Conservation (phyloP, 441 rosid species). For the Gossypium aridum region DNA sequence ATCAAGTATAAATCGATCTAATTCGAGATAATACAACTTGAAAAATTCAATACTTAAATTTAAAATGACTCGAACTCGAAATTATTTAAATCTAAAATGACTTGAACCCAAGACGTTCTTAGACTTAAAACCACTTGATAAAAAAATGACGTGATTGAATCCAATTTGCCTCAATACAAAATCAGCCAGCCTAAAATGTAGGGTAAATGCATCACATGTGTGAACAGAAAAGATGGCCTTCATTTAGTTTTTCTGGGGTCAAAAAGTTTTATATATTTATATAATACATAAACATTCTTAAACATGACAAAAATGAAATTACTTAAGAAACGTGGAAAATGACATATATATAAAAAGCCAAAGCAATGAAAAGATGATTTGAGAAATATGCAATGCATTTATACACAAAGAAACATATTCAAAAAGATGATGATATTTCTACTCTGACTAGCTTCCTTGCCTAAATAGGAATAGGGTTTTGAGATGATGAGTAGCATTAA, state of each 20-base stretch:
- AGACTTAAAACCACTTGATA: no score
- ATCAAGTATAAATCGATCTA: no score
- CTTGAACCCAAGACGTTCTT: fast-evolving
- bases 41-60: no score
- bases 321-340: neutral
- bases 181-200: no score
- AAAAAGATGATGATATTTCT: neutral
- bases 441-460: neutral
- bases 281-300: neutral
- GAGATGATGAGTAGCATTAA: no score
- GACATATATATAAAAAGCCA: neutral
- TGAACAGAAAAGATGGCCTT: neutral
- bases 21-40: no score
- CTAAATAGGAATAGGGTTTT: no score
- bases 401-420: neutral
- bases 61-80: no score
- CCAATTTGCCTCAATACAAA: no score
- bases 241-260: neutral
- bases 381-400: neutral
- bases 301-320: neutral
- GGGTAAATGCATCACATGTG: neutral
- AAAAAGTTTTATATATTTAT: neutral
- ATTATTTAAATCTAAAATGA: no score
- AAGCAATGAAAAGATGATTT: neutral
- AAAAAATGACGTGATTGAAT: no score